Conservation (phyloP, 2,329 filamentous ascomycete species). For the Macrophomina phaseolina region DNA sequence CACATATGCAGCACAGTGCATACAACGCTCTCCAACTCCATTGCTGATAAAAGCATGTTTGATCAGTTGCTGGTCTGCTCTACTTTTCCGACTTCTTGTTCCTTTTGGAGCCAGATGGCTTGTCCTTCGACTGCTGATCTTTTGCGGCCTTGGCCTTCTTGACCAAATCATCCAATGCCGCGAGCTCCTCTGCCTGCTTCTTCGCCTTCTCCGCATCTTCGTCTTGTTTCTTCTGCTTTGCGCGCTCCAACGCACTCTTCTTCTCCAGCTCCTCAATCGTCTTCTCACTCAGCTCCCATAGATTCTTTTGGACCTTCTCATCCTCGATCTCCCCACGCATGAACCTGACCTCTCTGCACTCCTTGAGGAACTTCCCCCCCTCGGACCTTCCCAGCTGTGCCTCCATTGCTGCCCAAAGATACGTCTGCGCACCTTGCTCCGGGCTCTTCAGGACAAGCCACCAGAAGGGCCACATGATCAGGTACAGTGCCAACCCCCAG, state of each 20-base stretch:
- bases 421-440: slow-evolving; percentile 81
- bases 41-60: not conserved
- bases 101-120: slow-evolving; percentile 28
- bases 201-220: slow-evolving; percentile 45
- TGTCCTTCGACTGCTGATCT: slow-evolving; percentile 25
- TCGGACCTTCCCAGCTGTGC: slow-evolving; percentile 66
- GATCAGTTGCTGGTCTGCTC: not conserved
- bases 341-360: slow-evolving; percentile 79
- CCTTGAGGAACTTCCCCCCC: slow-evolving; percentile 82
- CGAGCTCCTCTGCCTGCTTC: slow-evolving; percentile 39
- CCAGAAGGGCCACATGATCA: slow-evolving; percentile 77
- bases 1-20: not conserved
- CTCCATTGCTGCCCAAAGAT: slow-evolving; percentile 87
- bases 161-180: slow-evolving; percentile 18
- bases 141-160: slow-evolving; percentile 29
- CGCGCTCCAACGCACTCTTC: slow-evolving; percentile 69
- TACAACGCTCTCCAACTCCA: not conserved
- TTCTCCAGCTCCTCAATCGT: slow-evolving; percentile 84
- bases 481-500: slow-evolving; percentile 77
- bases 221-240: slow-evolving; percentile 61
- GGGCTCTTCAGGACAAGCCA: slow-evolving; percentile 91
- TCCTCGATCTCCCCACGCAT: slow-evolving; percentile 76
- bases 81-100: slow-evolving; percentile 29
- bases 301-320: slow-evolving; percentile 77
- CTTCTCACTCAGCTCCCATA: slow-evolving; percentile 89